Percentiles rank a stretch among this genome's conserved stretches.
Evolutionary conservation across 352 stramenopile genomes (phyloP).

Genomic region (Pythium folliculosum): DNA sequence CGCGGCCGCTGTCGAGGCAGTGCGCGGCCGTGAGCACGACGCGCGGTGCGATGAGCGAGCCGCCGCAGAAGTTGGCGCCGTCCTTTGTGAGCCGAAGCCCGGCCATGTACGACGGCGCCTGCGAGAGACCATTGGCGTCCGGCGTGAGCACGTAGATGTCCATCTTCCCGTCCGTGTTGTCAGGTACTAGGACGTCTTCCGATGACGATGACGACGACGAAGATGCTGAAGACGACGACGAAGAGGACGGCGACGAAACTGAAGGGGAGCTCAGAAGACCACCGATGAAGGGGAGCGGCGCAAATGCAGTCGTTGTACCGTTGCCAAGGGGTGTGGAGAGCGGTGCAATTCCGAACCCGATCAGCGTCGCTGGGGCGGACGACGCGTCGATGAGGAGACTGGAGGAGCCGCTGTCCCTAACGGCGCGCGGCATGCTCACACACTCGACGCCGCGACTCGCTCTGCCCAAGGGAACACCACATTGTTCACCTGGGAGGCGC

Average conservation of each 20-base stretch:
- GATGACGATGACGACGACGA: background rate
- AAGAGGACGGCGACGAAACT: too few relatives aligned
- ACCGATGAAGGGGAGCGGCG: background rate
- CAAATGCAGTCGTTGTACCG: background rate
- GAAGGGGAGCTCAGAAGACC: too few relatives aligned
- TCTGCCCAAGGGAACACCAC: background rate
- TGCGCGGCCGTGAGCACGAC: constrained; percentile 22
- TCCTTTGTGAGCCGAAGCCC: constrained; percentile 14
- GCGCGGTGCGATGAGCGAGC: constrained; percentile 17
- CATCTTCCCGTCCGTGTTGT: background rate
- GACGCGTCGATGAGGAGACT: background rate
- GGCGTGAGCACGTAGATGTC: background rate
- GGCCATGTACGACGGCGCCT: background rate
- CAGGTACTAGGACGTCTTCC: background rate
- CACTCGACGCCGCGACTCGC: background rate
- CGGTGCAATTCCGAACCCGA: background rate
- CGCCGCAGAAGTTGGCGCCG: constrained; percentile 21
- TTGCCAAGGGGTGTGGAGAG: too few relatives aligned
- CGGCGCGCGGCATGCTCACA: background rate
- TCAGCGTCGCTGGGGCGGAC: background rate
- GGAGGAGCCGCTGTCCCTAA: background rate
- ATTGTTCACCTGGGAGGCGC: background rate
- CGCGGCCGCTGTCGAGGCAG: constrained; percentile 8
- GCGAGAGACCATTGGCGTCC: background rate
- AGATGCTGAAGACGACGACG: background rate